Conservation (phyloP, 2,329 filamentous ascomycete genomes). For the Beauveria medogensis region DNA sequence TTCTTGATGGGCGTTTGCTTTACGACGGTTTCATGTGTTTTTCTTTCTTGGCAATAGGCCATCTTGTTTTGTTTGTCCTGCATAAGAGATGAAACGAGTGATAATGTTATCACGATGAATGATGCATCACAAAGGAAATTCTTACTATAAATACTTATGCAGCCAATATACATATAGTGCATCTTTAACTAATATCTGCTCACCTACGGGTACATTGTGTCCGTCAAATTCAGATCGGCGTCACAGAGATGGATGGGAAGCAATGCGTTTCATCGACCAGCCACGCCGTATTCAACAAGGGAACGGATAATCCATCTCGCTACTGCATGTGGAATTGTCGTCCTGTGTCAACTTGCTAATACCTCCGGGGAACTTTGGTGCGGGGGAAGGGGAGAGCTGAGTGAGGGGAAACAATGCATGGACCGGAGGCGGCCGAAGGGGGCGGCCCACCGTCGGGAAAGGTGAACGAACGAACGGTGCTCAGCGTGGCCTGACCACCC, state of each 20-base stretch:
- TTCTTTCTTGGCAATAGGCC: not conserved
- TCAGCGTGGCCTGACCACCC: not conserved
- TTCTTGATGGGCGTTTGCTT: not conserved
- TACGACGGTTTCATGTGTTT: not conserved
- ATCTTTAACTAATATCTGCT: not conserved
- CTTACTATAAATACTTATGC: not conserved
- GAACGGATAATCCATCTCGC: not conserved
- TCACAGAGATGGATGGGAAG: too few relatives aligned
- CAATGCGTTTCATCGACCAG: too few relatives aligned
- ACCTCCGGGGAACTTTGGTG: not conserved
- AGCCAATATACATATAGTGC: not conserved
- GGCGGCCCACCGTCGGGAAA: not conserved
- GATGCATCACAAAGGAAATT: not conserved
- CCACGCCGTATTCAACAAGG: too few relatives aligned
- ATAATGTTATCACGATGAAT: not conserved
- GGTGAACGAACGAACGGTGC: not conserved
- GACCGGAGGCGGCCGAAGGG: conserved; percentile 3
- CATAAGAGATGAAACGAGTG: not conserved
- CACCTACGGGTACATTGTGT: not conserved
- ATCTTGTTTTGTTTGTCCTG: not conserved
- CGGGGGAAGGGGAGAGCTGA: not conserved
- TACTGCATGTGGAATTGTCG: not conserved
- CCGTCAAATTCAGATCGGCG: too few relatives aligned
- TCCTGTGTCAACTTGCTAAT: not conserved
- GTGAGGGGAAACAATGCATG: not conserved